Evolutionary conservation across 2,329 filamentous ascomycete genomes (phyloP), one percentile per base, ranked within the genome.

Genomic region (Trichoderma atroviride): DNA sequence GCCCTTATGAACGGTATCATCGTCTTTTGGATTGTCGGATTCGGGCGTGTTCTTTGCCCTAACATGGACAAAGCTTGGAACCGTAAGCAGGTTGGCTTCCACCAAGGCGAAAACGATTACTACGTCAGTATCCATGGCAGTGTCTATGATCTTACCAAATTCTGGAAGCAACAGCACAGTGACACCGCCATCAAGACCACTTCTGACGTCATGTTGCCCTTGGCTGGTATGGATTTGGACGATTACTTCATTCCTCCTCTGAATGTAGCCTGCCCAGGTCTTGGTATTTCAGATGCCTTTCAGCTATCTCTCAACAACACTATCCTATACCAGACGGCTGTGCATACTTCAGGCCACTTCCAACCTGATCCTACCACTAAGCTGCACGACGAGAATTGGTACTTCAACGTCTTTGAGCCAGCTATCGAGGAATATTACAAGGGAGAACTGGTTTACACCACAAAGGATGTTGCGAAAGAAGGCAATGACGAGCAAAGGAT

Each of bases 51-150:
- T 1, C 84, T 98, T 3, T 99, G 96, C 77, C 96, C 96, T 16
- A 94, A 97, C 77, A 92, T 88, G 72, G 88, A 97, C 83, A 97
- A 97, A 78, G 96, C 89, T 3, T 99, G 94, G 94, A 89, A 88
- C 65, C 78, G 82, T 5, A 85, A 85, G 13, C 88, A 99, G 78
- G 89, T 97, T 7, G 75, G 81, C 16, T 86, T 82, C 47, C 95
- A 97, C 75, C 84, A 87, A 73, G 91, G 88, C n/a, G 82, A 85
- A 7, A 85, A 89, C 68, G 92, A 97, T 76, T 97, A 90, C 78
- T 99, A 87, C 82, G 95, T 98, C 75, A 93, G 92, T 74, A 89
- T 96, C 73, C 91, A 90, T 69, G 96, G 96, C 71, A 89, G 89
- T 53, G 95, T 98, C 37, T 99, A 98, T 81, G 96, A 99, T 75